Base-by-base conservation (phyloP, 2,329 filamentous ascomycete genomes). In the Colletotrichum tamarilloi region DNA sequence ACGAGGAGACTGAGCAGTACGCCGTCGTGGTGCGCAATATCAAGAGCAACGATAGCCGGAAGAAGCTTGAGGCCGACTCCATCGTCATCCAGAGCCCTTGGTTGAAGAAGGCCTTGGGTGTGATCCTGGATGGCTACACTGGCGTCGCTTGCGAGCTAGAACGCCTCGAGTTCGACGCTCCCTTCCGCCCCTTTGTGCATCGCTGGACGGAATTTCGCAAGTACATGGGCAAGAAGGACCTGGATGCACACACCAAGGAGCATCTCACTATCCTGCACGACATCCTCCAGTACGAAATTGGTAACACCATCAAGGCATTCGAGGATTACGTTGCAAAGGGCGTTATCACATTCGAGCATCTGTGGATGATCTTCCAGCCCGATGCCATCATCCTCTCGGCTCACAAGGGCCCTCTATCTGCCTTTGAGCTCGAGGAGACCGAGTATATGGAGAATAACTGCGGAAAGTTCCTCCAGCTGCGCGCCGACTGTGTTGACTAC, bases 121-220 rank as follows among this genome's bases (percentile, higher is more conserved):
- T 87, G 12, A 85, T 92, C 8, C 83, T 93, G 26, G 81, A 85
- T 1, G 87, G 84, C 9, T 93, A 92, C 71, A 88, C 89, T 0
- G 90, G 91, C 1, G 84, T 93, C 35, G 88, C 89, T 2, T 87
- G 88, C 42, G 85, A 85, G 12, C 82, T 93, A 30, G 85, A 90
- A n/a, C 86, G 89, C 1, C 83, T 93, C 1, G 88, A 89, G 68
- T 92, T 94, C 73, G 79, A 82, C 8, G 87, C 87, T 0, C 90
- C 90, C 0, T 93, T 93, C 74, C 83, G 88, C 75, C 89, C 90
- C 0, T 89, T 94, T 62, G 89, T 93, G 53, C 91, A 94, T 80
- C 87, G 92, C 38, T 94, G 91, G 91, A 82, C 85, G 1, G 77
- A 82, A 7, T 84, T 91, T 49, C 76, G 79, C 11, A 78, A 81